Conservation (phyloP, 495 filamentous ascomycete species). For the Podospora pseudopauciseta region DNA sequence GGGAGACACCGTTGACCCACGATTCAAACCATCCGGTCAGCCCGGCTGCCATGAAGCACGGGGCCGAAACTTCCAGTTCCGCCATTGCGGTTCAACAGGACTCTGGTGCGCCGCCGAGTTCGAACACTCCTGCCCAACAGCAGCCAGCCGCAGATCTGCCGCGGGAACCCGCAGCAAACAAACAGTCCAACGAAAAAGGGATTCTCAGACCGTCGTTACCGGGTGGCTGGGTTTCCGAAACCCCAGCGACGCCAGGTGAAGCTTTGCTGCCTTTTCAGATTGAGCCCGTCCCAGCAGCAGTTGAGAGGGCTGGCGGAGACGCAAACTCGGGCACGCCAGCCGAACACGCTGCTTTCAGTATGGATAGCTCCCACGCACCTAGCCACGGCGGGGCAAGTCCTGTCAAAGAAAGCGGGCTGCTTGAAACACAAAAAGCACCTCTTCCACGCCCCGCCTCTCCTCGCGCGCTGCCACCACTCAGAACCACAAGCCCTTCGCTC, state of each 20-base stretch:
- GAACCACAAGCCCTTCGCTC: conserved; percentile 17
- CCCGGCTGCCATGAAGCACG: background rate
- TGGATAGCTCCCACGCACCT: background rate
- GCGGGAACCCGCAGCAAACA: conserved; percentile 20
- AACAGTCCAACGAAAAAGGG: conserved; percentile 31
- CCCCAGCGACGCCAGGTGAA: conserved; percentile 37
- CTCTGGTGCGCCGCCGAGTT: conserved; percentile 12
- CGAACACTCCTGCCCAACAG: conserved; percentile 13
- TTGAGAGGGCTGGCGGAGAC: background rate
- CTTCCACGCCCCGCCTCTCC: conserved; percentile 6
- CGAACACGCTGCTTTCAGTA: background rate
- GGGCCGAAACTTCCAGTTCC: background rate
- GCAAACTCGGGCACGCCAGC: background rate
- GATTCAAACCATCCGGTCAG: background rate
- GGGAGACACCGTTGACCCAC: background rate
- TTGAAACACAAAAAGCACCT: background rate
- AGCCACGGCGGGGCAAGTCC: background rate
- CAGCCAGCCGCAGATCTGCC: conserved; percentile 14
- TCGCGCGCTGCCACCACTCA: conserved; percentile 7
- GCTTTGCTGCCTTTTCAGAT: conserved; percentile 19
- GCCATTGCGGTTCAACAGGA: conserved; percentile 13
- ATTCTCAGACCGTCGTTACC: conserved; percentile 57
- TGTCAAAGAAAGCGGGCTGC: background rate
- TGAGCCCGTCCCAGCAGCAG: conserved; percentile 10
- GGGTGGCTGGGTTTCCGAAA: conserved; percentile 62